Conservation (phyloP, 495 filamentous ascomycete species). For the Friedmanniomyces endolithicus region DNA sequence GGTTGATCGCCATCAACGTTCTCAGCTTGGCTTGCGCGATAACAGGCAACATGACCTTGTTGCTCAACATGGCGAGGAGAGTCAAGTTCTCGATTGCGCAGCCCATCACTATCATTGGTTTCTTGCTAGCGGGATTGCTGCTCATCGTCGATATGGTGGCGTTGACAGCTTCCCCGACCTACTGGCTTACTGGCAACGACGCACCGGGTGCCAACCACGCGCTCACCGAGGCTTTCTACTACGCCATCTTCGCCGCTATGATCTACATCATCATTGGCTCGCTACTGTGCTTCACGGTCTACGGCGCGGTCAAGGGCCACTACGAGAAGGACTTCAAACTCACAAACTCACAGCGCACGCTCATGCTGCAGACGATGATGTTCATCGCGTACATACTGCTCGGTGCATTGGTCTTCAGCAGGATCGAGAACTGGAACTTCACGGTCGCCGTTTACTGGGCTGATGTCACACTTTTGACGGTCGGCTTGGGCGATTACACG, state of each 20-base stretch:
- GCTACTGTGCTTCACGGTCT: conserved; percentile 57
- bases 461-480: conserved; percentile 71
- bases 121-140: conserved; percentile 54
- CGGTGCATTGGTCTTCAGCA: conserved; percentile 58
- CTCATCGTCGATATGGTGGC: conserved; percentile 50
- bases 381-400: conserved; percentile 64
- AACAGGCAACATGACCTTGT: conserved; percentile 55
- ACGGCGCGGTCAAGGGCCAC: conserved; percentile 49
- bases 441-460: conserved; percentile 75
- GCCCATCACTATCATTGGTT: conserved; percentile 54
- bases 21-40: conserved; percentile 60
- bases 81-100: conserved; percentile 44
- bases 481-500: conserved; percentile 57
- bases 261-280: conserved; percentile 65
- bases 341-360: conserved; percentile 60
- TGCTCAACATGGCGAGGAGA: conserved; percentile 60
- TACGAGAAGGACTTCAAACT: conserved; percentile 60
- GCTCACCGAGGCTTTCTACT: conserved; percentile 67
- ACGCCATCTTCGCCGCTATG: conserved; percentile 60
- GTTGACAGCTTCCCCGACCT: conserved; percentile 26
- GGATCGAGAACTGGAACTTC: conserved; percentile 65
- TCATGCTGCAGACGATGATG: conserved; percentile 80
- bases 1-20: conserved; percentile 51
- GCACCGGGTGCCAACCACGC: conserved; percentile 29
- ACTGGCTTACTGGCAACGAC: conserved; percentile 5